These are phyloP conservation scores for Cucumis cinereus DNA, from an alignment of 306 rosid species.

Conservation along the genomic window DNA sequence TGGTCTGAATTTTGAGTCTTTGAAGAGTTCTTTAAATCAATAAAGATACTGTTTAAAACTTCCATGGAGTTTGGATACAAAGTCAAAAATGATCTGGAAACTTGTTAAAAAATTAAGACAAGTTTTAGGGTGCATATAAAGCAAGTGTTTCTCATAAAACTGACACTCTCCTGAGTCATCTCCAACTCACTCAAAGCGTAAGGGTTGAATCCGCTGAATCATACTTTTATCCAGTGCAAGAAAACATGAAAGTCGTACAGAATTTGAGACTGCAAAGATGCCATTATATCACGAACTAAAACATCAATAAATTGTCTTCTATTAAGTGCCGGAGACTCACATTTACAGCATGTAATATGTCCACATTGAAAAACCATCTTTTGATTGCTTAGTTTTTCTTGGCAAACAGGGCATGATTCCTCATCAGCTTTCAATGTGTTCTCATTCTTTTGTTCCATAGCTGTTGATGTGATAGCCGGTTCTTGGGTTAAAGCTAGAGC, in stretches of 20 bases:
- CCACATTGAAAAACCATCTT: constrained; percentile 98
- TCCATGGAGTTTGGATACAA: background rate
- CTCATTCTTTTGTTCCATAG: constrained; percentile 28
- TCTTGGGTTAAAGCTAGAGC: constrained; percentile 33
- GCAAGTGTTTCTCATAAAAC: background rate
- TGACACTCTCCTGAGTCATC: background rate
- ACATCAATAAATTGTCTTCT: background rate
- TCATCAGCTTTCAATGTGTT: constrained; percentile 33
- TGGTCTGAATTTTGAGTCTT: background rate
- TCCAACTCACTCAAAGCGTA: background rate
- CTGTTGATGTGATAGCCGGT: constrained; percentile 19
- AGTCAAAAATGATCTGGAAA: background rate
- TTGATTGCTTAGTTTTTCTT: constrained; percentile 56
- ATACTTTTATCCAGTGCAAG: background rate
- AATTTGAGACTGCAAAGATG: background rate
- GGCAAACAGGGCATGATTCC: constrained; percentile 90
- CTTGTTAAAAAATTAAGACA: background rate
- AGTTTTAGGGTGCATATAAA: background rate
- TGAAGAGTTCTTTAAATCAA: background rate
- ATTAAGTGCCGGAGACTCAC: constrained; percentile 22
- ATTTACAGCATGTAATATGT: constrained; percentile 85
- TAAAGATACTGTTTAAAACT: background rate
- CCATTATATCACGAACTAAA: background rate
- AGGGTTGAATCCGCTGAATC: background rate
- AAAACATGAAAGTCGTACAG: background rate